Conservation (phyloP, 371 early-diverging fungal species). For the Dentiscutata heterogama region DNA sequence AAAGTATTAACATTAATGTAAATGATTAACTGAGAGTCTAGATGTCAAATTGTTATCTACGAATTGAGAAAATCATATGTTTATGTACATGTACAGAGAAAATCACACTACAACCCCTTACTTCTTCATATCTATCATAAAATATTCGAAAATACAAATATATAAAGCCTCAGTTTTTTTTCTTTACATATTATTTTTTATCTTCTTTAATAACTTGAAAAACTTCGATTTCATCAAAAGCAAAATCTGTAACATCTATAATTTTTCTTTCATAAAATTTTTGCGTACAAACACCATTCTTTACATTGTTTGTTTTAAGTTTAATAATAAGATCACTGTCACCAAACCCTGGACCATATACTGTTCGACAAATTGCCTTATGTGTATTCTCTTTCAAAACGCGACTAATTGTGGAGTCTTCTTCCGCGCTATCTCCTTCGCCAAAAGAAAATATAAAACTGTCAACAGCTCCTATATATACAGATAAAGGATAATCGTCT, state of each 20-base stretch:
- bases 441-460: constrained; percentile 37
- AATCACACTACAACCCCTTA: too few relatives aligned
- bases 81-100: too few relatives aligned
- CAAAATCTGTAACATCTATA: background rate
- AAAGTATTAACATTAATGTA: too few relatives aligned
- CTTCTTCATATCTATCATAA: too few relatives aligned
- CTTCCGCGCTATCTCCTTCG: background rate
- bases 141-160: too few relatives aligned
- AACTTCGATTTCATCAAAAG: constrained; percentile 17
- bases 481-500: background rate
- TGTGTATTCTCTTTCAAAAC: constrained; percentile 15
- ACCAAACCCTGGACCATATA: constrained; percentile 22
- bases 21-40: too few relatives aligned
- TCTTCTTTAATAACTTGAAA: constrained; percentile 4
- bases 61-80: too few relatives aligned
- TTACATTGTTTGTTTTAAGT: background rate
- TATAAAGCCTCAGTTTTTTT: too few relatives aligned
- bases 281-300: constrained; percentile 5
- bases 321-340: constrained; percentile 7
- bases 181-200: too few relatives aligned
- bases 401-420: background rate
- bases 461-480: background rate
- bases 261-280: constrained; percentile 29
- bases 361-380: constrained; percentile 4
- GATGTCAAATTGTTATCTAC: too few relatives aligned